phyloP scores from a whole-genome alignment of 139 green algal genomes.

The Picochlorum sp. region DNA sequence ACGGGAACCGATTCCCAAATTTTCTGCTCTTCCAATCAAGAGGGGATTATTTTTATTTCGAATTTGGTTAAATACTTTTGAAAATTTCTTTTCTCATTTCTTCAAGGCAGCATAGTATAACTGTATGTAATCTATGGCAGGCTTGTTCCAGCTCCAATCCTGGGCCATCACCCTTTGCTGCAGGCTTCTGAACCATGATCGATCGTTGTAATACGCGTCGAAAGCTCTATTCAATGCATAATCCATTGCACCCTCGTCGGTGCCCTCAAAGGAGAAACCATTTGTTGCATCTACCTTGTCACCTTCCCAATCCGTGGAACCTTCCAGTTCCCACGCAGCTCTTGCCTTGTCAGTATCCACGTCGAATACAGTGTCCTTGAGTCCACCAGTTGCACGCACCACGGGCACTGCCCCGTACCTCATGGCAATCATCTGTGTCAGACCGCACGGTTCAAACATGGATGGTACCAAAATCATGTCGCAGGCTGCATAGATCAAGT shows the following conservation, averaged over 20 bases:
- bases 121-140: slow-evolving; percentile 90
- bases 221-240: slow-evolving; percentile 74
- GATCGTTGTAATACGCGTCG: slow-evolving; percentile 27
- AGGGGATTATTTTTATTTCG: slow-evolving; percentile 11
- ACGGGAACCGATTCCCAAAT: slow-evolving; percentile 1
- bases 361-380: slow-evolving; percentile 72
- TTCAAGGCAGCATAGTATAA: slow-evolving; percentile 81
- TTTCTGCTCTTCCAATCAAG: slow-evolving; percentile 9
- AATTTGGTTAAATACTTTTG: slow-evolving; percentile 11
- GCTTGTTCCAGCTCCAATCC: slow-evolving; percentile 93
- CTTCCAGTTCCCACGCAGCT: slow-evolving; percentile 76
- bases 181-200: slow-evolving; percentile 42
- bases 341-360: slow-evolving; percentile 49
- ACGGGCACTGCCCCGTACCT: slow-evolving; percentile 78
- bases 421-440: slow-evolving; percentile 95
- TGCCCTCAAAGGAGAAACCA: slow-evolving; percentile 76
- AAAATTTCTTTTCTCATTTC: slow-evolving; percentile 5
- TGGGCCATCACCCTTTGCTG: slow-evolving; percentile 52
- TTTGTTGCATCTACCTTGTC: slow-evolving; percentile 67
- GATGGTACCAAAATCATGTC: slow-evolving; percentile 94
- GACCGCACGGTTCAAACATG: slow-evolving; percentile 90
- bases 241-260: slow-evolving; percentile 76
- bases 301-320: slow-evolving; percentile 48
- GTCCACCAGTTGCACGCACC: slow-evolving; percentile 82
- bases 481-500: slow-evolving; percentile 72